Evolutionary conservation across 805 yeast genomes (phyloP), one percentile per base, ranked within the genome.

Genomic region (Groenewaldozyma salmanticensis): DNA sequence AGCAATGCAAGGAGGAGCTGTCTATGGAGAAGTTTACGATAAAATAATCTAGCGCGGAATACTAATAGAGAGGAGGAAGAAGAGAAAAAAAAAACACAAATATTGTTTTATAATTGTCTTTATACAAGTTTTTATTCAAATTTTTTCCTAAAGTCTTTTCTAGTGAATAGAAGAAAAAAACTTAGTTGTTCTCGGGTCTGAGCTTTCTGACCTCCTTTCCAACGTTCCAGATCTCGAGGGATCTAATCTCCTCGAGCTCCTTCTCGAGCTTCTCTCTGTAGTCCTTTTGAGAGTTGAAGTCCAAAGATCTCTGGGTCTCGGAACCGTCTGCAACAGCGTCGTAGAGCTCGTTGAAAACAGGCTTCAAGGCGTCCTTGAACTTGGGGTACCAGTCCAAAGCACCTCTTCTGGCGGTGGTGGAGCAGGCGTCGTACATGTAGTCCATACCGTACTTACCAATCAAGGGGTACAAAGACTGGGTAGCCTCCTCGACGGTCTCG

Each of bases 401-500:
- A 79, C 98, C 98, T 76, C 98, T 86, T 79, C 97, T 87, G 62
- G 98, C 98, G 56, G 98, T 92, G 64, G 98, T 92, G 56, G 98
- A 92, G 74, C 98, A 92, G 61, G 98, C 98, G 66, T 92, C 97
- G 80, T 92, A 92, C 98, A 92, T 92, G 90, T 92, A 92, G 74
- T 92, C 98, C 98, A 92, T 92, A 75, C 98, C 98, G 79, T 92
- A 84, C 72, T 86, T 87, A 73, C 98, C 98, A 59, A 92, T 70
- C 76, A 92, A 81, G 71, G 98, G 98, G 84, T 92, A 92, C 62
- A 92, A 77, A 44, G 97, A 92, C 76, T 92, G 98, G 52, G 98
- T 92, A 54, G 98, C 98, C 76, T 92, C 98, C 78, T 92, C 98
- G 57, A 92, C 98, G 58, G 98, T 92, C 78, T 92, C 98, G 73